A percentile compares a stretch with the other conserved stretches of the same genome.
phyloP scores from a whole-genome alignment of 495 filamentous ascomycete genomes.

The Rhypophila decipiens region DNA sequence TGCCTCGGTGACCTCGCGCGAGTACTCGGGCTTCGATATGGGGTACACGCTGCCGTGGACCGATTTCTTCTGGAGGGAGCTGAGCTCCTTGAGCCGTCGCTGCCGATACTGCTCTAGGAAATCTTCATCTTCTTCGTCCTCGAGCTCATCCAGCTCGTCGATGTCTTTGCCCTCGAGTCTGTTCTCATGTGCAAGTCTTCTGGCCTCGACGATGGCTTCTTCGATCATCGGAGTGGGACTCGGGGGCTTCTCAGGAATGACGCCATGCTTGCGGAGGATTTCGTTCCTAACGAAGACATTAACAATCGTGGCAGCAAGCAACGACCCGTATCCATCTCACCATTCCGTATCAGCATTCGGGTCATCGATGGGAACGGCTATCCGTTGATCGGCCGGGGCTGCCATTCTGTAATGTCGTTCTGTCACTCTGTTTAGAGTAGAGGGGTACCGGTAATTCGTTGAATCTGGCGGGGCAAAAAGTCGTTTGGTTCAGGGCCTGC shows the following conservation, averaged over 20 bases:
- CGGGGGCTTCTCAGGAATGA: conserved; percentile 94
- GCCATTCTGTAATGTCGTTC: conserved; percentile 51
- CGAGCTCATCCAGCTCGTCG: conserved; percentile 86
- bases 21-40: conserved; percentile 88
- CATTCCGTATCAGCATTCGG: conserved; percentile 98
- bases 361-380: conserved; percentile 79
- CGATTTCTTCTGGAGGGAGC: conserved; percentile 62
- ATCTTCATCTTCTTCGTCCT: conserved; percentile 85
- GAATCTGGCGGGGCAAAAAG: no score
- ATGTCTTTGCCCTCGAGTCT: conserved; percentile 87
- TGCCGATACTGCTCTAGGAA: conserved; percentile 84
- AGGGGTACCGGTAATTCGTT: no score
- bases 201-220: conserved; percentile 83
- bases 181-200: conserved; percentile 77
- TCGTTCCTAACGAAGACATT: conserved; percentile 68
- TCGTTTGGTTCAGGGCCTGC: no score
- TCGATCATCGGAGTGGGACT: conserved; percentile 91
- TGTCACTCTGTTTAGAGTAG: no score
- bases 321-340: conserved; percentile 37
- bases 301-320: background rate
- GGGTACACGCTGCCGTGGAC: conserved; percentile 87
- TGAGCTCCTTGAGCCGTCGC: conserved; percentile 76
- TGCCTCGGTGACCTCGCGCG: conserved; percentile 85
- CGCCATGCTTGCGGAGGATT: conserved; percentile 90
- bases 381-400: conserved; percentile 57